A percentile compares a stretch with the other conserved stretches of the same genome.
These are phyloP conservation scores for Fusarium caatingaense DNA, from an alignment of 2,329 filamentous ascomycete species.

Conservation along the genomic window DNA sequence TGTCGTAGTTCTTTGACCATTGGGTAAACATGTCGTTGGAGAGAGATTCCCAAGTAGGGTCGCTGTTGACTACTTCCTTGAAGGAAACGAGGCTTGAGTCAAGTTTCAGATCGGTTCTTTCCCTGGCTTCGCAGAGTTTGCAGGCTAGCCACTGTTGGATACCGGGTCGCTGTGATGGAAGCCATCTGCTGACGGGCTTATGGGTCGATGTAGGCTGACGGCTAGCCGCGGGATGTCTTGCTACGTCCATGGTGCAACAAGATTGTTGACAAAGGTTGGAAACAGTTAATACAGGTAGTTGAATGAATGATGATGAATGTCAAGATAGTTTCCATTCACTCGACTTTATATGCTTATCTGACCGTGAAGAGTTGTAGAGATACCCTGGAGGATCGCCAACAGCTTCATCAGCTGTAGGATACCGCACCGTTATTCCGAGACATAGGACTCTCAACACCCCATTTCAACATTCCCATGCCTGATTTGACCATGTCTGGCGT, in stretches of 20 bases:
- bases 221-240: not conserved
- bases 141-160: constrained; percentile 6
- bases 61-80: not conserved
- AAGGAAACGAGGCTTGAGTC: not conserved
- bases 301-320: not conserved
- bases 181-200: constrained; percentile 1
- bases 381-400: not conserved
- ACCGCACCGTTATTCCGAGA: not conserved
- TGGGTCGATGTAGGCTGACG: not conserved
- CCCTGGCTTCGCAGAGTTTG: not conserved
- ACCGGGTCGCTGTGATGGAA: not conserved
- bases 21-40: constrained; percentile 13
- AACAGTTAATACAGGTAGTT: too few relatives aligned
- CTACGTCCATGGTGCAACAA: not conserved
- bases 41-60: accelerated
- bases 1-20: constrained; percentile 14
- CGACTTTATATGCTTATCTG: not conserved
- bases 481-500: too few relatives aligned
- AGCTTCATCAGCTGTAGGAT: not conserved
- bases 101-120: not conserved
- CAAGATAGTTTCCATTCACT: not conserved
- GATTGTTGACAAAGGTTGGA: too few relatives aligned
- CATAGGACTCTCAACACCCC: not conserved
- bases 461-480: too few relatives aligned
- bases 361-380: not conserved